Evolutionary conservation across 345 rosid species (phyloP).

Genomic region (Eucalyptus victrix): DNA sequence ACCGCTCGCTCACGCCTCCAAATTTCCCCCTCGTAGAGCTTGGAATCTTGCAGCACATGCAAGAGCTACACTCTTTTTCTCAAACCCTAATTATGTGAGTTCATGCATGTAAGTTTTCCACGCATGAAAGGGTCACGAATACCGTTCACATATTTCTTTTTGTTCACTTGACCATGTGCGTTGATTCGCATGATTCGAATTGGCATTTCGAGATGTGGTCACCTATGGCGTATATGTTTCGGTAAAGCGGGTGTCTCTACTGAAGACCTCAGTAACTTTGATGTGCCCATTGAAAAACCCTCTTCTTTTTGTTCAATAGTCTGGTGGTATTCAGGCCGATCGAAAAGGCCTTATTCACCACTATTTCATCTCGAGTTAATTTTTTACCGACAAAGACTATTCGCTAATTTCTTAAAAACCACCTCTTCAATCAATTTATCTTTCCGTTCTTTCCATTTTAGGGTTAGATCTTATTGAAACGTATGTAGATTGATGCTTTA

Average conservation of each 20-base stretch:
- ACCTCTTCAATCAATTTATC: not conserved
- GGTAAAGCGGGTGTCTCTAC: not conserved
- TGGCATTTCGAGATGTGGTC: not conserved
- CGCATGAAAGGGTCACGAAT: not conserved
- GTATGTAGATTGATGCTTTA: not conserved
- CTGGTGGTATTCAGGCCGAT: not conserved
- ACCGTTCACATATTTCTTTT: not conserved
- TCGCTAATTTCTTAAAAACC: not conserved
- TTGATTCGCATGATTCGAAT: not conserved
- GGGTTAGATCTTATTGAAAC: not conserved
- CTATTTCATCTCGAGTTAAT: not conserved
- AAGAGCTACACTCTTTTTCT: not conserved
- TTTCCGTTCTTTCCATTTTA: not conserved
- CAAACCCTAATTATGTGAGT: not conserved
- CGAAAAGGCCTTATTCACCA: not conserved
- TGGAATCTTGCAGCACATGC: not conserved
- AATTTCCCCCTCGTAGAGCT: not conserved
- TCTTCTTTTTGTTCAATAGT: not conserved
- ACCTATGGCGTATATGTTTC: not conserved
- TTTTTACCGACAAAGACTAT: not conserved
- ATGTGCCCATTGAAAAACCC: not conserved
- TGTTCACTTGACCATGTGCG: not conserved
- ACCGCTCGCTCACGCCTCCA: not conserved
- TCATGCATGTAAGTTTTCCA: not conserved
- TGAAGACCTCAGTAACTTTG: not conserved